phyloP scores from a whole-genome alignment of 169 alveolate genomes.

The Amoebophrya sp. region DNA sequence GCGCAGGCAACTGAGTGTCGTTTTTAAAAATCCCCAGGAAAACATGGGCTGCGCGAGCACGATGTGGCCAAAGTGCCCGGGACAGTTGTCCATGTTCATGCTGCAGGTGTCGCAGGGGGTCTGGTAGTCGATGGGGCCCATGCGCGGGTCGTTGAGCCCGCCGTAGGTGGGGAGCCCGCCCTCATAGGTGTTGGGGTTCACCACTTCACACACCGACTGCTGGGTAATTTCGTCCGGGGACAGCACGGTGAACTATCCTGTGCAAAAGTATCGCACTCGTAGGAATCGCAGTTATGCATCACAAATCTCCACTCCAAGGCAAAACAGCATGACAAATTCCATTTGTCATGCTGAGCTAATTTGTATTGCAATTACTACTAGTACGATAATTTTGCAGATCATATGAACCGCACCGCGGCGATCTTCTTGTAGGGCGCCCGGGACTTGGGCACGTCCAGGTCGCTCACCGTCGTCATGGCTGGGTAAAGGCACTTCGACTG shows the following conservation, averaged over 20 bases:
- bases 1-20: constrained; percentile 83
- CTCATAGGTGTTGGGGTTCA: constrained; percentile 75
- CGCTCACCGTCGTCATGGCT: background rate
- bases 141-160: constrained; percentile 85
- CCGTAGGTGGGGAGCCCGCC: constrained; percentile 76
- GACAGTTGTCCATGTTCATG: constrained; percentile 90
- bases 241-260: background rate
- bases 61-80: constrained; percentile 98
- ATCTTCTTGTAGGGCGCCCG: background rate
- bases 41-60: constrained; percentile 90
- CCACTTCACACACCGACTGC: constrained; percentile 76
- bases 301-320: too few relatives aligned
- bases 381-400: too few relatives aligned
- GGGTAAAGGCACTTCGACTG: too few relatives aligned
- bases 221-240: background rate
- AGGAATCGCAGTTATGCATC: too few relatives aligned
- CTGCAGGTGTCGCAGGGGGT: constrained; percentile 87
- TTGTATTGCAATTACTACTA: too few relatives aligned
- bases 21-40: constrained; percentile 72
- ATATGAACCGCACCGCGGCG: background rate
- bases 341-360: too few relatives aligned
- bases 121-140: constrained; percentile 95
- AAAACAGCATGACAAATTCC: too few relatives aligned
- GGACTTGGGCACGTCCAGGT: background rate
- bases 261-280: too few relatives aligned